phyloP scores from a whole-genome alignment of 2,329 filamentous ascomycete species.

The Hortaea werneckii region DNA sequence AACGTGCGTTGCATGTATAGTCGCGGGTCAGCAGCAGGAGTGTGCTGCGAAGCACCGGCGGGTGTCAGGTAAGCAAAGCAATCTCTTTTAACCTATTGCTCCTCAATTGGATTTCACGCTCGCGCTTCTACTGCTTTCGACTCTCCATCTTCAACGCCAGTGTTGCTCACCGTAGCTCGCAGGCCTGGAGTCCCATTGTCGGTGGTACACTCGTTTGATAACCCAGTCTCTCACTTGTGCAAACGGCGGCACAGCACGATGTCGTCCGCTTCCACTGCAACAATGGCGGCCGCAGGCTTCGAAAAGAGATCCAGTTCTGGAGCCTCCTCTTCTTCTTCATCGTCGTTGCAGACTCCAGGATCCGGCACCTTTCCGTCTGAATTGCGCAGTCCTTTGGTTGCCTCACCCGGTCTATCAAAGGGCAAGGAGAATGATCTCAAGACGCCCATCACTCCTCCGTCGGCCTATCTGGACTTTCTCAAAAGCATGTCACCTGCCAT shows the following conservation, averaged over 20 bases:
- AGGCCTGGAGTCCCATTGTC: conserved; percentile 16
- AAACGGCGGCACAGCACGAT: conserved; percentile 18
- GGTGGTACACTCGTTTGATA: conserved; percentile 23
- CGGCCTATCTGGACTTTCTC: conserved; percentile 86
- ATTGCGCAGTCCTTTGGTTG: conserved; percentile 55
- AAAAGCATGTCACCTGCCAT: conserved; percentile 65
- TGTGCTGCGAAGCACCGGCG: conserved; percentile 13
- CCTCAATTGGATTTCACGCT: background rate
- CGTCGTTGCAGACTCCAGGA: conserved; percentile 44
- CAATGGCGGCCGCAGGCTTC: conserved; percentile 25
- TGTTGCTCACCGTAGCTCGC: conserved; percentile 14
- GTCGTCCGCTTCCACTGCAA: conserved; percentile 22
- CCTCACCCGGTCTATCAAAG: conserved; percentile 50
- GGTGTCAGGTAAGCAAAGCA: conserved; percentile 14
- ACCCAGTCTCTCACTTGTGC: conserved; percentile 17
- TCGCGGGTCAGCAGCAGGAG: conserved; percentile 8
- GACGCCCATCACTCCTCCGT: conserved; percentile 84
- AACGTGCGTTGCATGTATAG: conserved; percentile 15
- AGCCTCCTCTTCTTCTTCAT: background rate
- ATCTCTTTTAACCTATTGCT: conserved; percentile 11
- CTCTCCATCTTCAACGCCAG: conserved; percentile 8
- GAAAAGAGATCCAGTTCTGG: conserved; percentile 30
- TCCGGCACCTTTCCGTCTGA: conserved; percentile 48
- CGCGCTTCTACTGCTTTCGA: background rate
- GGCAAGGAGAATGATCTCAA: conserved; percentile 58